phyloP scores from a whole-genome alignment of 2,329 filamentous ascomycete genomes.

The Fusarium sp. region DNA sequence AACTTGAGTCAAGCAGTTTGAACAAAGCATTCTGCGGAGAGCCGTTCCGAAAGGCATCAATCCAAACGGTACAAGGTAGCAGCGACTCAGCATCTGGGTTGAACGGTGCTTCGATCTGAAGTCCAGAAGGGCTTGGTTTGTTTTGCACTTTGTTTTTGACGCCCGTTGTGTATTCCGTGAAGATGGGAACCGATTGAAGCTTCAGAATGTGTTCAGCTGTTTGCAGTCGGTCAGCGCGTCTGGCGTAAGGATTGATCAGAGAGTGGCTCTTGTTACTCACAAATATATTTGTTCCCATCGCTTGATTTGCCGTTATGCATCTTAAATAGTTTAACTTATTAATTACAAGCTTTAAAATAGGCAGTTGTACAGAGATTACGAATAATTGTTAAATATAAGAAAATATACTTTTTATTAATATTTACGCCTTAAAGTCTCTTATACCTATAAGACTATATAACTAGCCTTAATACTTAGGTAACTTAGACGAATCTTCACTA shows the following conservation, averaged over 20 bases:
- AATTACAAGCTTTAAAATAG: too few species aligned
- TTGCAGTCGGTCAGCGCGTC: neutral
- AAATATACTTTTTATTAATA: too few species aligned
- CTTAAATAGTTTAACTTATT: too few species aligned
- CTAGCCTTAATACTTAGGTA: neutral
- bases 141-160: neutral
- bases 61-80: neutral
- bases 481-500: neutral
- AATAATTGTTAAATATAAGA: too few species aligned
- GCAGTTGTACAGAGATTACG: too few species aligned
- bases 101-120: neutral
- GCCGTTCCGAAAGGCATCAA: neutral
- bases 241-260: neutral
- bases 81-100: neutral
- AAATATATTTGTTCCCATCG: neutral
- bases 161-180: slow-evolving; percentile 1
- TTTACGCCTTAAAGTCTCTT: too few species aligned
- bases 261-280: slow-evolving; percentile 4
- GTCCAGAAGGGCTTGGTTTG: neutral
- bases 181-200: neutral
- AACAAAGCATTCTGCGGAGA: neutral
- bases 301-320: neutral
- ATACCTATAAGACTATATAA: too few species aligned
- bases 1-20: neutral
- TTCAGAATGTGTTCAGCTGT: slow-evolving; percentile 8